phyloP scores from a whole-genome alignment of 2,329 filamentous ascomycete species.

The Claviceps lovelessii region DNA sequence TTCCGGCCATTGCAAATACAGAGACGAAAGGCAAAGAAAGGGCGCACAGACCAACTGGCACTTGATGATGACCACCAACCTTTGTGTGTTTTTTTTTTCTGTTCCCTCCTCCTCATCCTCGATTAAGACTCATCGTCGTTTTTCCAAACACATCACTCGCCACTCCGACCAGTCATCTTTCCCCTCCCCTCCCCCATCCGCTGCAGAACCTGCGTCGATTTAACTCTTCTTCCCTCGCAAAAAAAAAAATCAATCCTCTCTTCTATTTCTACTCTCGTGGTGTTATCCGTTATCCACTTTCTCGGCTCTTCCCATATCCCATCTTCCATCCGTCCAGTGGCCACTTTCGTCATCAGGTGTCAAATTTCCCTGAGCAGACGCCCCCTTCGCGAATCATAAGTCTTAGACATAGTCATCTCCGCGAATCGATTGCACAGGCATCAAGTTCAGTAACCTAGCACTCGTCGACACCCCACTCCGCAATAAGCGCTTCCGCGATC shows the following conservation, averaged over 20 bases:
- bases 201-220: slow-evolving; percentile 1
- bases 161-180: neutral
- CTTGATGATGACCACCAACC: slow-evolving; percentile 9
- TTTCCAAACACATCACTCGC: slow-evolving; percentile 1
- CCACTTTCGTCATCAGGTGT: slow-evolving; percentile 9
- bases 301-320: neutral
- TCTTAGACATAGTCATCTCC: neutral
- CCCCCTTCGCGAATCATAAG: neutral
- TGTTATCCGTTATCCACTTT: neutral
- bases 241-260: neutral
- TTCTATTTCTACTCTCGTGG: slow-evolving; percentile 4
- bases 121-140: slow-evolving; percentile 3
- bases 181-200: slow-evolving; percentile 5
- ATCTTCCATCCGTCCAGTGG: neutral
- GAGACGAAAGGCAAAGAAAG: neutral
- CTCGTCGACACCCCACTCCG: neutral
- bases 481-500: neutral
- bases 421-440: neutral
- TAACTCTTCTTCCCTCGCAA: slow-evolving; percentile 3
- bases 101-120: slow-evolving; percentile 4
- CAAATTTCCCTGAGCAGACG: neutral
- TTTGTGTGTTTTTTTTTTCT: slow-evolving; percentile 6
- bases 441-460: neutral
- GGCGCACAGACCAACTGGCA: slow-evolving; percentile 8
- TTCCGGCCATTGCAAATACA: slow-evolving; percentile 5